A percentile compares a stretch with the other conserved stretches of the same genome.
Conservation (phyloP, 2,329 filamentous ascomycete species). For the Albifimbria verrucaria region DNA sequence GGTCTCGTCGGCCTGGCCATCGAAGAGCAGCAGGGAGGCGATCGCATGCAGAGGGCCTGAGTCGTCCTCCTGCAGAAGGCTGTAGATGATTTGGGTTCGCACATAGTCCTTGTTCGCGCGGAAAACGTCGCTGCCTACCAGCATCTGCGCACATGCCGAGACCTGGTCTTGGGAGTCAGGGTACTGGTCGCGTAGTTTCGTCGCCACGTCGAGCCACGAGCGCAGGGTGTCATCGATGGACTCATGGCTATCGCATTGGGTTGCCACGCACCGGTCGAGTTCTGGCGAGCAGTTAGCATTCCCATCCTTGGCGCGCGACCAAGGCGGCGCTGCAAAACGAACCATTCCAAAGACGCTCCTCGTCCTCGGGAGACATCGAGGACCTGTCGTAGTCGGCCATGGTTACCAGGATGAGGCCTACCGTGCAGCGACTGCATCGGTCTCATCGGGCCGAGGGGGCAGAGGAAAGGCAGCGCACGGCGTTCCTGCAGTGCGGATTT, state of each 20-base stretch:
- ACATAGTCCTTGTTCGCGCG: slow-evolving; percentile 76
- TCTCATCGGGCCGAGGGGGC: background rate
- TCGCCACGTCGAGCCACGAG: slow-evolving; percentile 76
- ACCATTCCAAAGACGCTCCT: slow-evolving; percentile 91
- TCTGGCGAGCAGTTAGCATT: slow-evolving; percentile 32
- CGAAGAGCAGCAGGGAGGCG: slow-evolving; percentile 78
- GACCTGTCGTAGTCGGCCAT: slow-evolving; percentile 61
- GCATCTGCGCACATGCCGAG: slow-evolving; percentile 72
- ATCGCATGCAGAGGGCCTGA: slow-evolving; percentile 76
- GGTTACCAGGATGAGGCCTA: slow-evolving; percentile 26
- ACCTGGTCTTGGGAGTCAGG: slow-evolving; percentile 76
- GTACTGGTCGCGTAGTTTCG: slow-evolving; percentile 72
- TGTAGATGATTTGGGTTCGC: slow-evolving; percentile 87
- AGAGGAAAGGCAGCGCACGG: background rate
- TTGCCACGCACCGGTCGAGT: slow-evolving; percentile 43
- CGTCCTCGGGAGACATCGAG: slow-evolving; percentile 67
- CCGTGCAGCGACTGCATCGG: slow-evolving; percentile 30
- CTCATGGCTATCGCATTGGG: slow-evolving; percentile 49
- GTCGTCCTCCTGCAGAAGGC: slow-evolving; percentile 87
- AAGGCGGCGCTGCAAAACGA: slow-evolving; percentile 15
- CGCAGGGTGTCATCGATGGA: slow-evolving; percentile 81
- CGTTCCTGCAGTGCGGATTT: background rate
- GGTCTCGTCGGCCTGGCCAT: slow-evolving; percentile 74
- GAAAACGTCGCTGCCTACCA: slow-evolving; percentile 76
- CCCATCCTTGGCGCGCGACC: background rate